Percentiles rank a stretch among this genome's conserved stretches.
phyloP scores from a whole-genome alignment of 192 early-diverging fungal species.

The Backusella circina region DNA sequence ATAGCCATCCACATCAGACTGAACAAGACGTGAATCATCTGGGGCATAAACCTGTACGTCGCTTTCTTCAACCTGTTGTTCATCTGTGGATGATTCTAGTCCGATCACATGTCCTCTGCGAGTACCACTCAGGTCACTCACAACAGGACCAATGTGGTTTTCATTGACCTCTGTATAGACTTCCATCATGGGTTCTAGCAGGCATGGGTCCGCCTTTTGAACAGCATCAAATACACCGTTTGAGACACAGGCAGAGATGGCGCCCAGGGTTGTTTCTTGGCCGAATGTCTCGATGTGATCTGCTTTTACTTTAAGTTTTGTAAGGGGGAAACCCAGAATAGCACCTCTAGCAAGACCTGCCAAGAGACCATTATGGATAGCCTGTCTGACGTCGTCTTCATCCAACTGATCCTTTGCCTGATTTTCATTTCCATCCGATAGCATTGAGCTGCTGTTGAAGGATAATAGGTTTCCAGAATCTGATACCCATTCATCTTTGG shows the following conservation, averaged over 20 bases:
- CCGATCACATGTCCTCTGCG: conserved; percentile 69
- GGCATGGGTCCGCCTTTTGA: conserved; percentile 22
- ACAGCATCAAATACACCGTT: conserved; percentile 60
- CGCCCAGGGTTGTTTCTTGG: conserved; percentile 50
- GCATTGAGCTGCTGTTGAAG: conserved; percentile 13
- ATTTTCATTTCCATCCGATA: not conserved
- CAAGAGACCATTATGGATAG: conserved; percentile 64
- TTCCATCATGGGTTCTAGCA: conserved; percentile 87
- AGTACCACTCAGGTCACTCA: conserved; percentile 77
- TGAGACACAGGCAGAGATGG: conserved; percentile 61
- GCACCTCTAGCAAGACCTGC: conserved; percentile 72
- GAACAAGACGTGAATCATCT: conserved; percentile 30
- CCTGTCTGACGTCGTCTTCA: conserved; percentile 32
- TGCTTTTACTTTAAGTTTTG: conserved; percentile 53
- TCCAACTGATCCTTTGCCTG: conserved; percentile 11
- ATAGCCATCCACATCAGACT: conserved; percentile 17
- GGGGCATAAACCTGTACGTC: conserved; percentile 47
- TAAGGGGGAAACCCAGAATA: conserved; percentile 74
- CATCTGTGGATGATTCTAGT: conserved; percentile 40
- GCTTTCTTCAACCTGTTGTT: conserved; percentile 28
- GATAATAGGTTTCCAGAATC: conserved; percentile 43
- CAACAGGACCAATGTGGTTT: conserved; percentile 68
- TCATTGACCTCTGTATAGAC: conserved; percentile 67
- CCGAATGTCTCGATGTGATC: conserved; percentile 54
- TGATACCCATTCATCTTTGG: conserved; percentile 12